Evolutionary conservation across 2,329 filamentous ascomycete genomes (phyloP).

Genomic region (Monilinia vaccinii-corymbosi): DNA sequence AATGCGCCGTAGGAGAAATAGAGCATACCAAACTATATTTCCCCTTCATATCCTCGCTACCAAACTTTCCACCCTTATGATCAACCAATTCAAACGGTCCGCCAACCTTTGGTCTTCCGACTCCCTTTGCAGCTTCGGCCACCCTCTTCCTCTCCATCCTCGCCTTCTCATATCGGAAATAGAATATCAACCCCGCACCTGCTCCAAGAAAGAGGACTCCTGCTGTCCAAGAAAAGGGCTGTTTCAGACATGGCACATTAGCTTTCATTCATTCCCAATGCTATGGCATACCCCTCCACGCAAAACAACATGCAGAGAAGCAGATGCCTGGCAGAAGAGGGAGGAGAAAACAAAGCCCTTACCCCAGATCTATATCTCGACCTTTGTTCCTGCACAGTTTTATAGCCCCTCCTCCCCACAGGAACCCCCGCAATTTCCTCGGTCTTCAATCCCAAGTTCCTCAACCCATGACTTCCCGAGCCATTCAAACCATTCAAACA

Average conservation of each 20-base stretch:
- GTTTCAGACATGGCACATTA: not conserved
- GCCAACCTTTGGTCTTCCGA: slow-evolving; percentile 87
- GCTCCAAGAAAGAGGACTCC: slow-evolving; percentile 76
- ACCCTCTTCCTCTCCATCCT: slow-evolving; percentile 83
- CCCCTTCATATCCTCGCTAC: slow-evolving; percentile 73
- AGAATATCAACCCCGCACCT: slow-evolving; percentile 70
- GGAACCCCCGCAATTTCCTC: not conserved
- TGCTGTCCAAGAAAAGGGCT: slow-evolving; percentile 93
- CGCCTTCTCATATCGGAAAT: slow-evolving; percentile 89
- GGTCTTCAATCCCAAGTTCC: not conserved
- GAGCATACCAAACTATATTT: slow-evolving; percentile 66
- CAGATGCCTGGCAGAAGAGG: not conserved
- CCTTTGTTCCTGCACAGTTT: slow-evolving; percentile 28
- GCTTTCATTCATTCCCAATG: not conserved
- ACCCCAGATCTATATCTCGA: slow-evolving; percentile 27
- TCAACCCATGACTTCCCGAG: not conserved
- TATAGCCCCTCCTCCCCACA: slow-evolving; percentile 15
- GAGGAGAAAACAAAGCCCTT: slow-evolving; percentile 8
- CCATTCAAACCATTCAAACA: not conserved
- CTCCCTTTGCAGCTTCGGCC: slow-evolving; percentile 85
- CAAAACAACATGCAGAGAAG: not conserved
- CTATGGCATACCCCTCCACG: not conserved
- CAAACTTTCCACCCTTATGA: slow-evolving; percentile 70
- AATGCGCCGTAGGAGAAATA: not conserved
- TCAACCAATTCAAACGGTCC: slow-evolving; percentile 77